phyloP scores from a whole-genome alignment of 495 filamentous ascomycete species.

The Xylaria palmicola region DNA sequence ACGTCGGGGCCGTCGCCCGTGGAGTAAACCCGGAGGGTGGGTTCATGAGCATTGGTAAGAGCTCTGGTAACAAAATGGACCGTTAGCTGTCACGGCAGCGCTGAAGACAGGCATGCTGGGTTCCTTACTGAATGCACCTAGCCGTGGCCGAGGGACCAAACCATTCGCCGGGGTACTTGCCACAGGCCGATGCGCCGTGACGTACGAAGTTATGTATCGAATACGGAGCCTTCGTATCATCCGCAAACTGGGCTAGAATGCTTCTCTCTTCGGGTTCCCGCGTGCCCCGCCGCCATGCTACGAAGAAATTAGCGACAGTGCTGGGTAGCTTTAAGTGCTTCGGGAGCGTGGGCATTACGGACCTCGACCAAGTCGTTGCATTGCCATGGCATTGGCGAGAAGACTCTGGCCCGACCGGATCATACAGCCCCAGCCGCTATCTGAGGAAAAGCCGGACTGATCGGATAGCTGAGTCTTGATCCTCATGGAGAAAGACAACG shows the following conservation, averaged over 20 bases:
- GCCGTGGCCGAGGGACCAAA: conserved; percentile 98
- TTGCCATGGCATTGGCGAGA: conserved; percentile 77
- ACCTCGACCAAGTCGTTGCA: conserved; percentile 78
- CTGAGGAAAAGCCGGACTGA: conserved; percentile 81
- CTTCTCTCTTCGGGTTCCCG: conserved; percentile 60
- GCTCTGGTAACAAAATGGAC: conserved; percentile 50
- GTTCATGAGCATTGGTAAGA: conserved; percentile 60
- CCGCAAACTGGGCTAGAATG: conserved; percentile 83
- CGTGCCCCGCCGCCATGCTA: conserved; percentile 78
- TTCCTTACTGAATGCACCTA: conserved; percentile 85
- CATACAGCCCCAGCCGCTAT: conserved; percentile 99
- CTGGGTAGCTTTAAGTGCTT: neutral
- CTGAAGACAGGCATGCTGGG: neutral
- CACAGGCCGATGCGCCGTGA: conserved; percentile 83
- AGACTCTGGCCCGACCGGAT: conserved; percentile 94
- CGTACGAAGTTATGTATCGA: conserved; percentile 94
- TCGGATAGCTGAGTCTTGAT: conserved; percentile 79
- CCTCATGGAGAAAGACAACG: conserved; percentile 82
- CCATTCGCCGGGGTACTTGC: conserved; percentile 96
- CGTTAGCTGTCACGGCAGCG: neutral
- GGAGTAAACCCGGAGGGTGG: conserved; percentile 75
- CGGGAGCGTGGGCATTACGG: conserved; percentile 26
- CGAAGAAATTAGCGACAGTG: conserved; percentile 23
- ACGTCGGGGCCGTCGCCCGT: conserved; percentile 89
- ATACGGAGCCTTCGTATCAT: conserved; percentile 81